Evolutionary conservation across 2,329 filamentous ascomycete species (phyloP), one percentile per base, ranked within the genome.

Genomic region (Colletotrichum sp.): DNA sequence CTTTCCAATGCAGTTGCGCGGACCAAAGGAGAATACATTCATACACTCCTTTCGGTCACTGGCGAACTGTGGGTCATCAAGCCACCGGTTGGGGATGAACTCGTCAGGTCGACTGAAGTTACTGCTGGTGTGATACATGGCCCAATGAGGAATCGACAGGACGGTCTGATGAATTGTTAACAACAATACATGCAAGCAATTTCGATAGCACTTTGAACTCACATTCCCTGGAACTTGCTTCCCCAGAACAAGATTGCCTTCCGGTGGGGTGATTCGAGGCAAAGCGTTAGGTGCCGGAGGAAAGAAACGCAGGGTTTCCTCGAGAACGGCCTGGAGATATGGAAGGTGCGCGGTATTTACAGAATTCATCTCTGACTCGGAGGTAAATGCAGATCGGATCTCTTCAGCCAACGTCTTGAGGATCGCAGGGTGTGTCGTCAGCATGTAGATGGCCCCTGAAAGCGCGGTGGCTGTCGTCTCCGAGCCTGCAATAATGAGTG

Each of bases 1-100:
- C 74, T 83, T 83, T 2, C 89, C 89, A 28, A 90, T 83, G 72
- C 89, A 90, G 59, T 89, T 88, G 3, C 89, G 81, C 8, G 89
- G 85, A 0, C 89, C 88, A 5, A 87, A 62, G 8, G 85, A 84
- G 75, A 90, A 90, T 2, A 88, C 86, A 79, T 89, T 86, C 72
- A 88, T 82, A 5, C 83, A 84, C 1, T 86, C 85, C 52, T 82
- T 81, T 32, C 82, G 84, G 76, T 91, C 63, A 26, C 22, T n/a
- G 8, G 63, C 63, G 30, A 66, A 66, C 6, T 39, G n/a, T n/a
- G 63, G 34, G 26, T 66, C 63, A 0, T 52, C 63, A 13, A 66
- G 63, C 63, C 63, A 66, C 22, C 63, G 13, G 34, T 66, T 30
- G 12, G 63, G 63, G 26, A 44, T 39, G 34, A 44, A 66, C 32